Base-by-base conservation (phyloP, 2,329 filamentous ascomycete genomes). In the Escovopsis sp. region DNA sequence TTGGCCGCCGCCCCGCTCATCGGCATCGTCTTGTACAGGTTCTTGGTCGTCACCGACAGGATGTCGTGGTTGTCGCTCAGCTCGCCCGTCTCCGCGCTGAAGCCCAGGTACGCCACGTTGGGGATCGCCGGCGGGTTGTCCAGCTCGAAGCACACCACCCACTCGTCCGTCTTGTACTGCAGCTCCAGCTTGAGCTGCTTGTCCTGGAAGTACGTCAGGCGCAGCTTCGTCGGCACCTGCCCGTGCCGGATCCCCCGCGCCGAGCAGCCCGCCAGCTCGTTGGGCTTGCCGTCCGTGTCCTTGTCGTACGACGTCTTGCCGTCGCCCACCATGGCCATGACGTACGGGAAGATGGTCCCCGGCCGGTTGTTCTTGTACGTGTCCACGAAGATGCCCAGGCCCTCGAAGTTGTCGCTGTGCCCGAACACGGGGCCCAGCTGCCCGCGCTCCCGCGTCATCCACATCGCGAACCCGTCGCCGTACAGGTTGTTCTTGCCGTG, bases 351-450 rank as follows among this genome's bases (percentile, higher is more conserved):
- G 38, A 94, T 84, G 36, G 86, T 82, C 36, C 91, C 91, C 1
- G 91, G 89, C 12, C 91, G 80, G 69, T 95, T 94, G 70, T 98
- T 98, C 78, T 98, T 98, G 73, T 98, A 98, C 37, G 91, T 98
- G 61, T 98, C 91, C 66, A 98, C 77, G 69, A 95, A 96, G 62
- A 98, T 74, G 43, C 87, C 91, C 38, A 98, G 73, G 4, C 91
- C 91, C 61, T 98, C 89, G 54, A 96, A 98, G 49, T 77, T 77
- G 65, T 98, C 89, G 28, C 73, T 70, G 51, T 80, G 81, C 40
- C 91, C 91, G 62, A 98, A 98, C 33, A 98, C 89, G 10, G 79
- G 73, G 12, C 91, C 91, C 45, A 70, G 65, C 53, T 80, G 74
- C 30, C 77, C 88, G 50, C 91, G 85, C 64, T 94, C 80, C 65